Evolutionary conservation across 108 stramenopile genomes (phyloP).

Genomic region (Fragilaria crotonensis): DNA sequence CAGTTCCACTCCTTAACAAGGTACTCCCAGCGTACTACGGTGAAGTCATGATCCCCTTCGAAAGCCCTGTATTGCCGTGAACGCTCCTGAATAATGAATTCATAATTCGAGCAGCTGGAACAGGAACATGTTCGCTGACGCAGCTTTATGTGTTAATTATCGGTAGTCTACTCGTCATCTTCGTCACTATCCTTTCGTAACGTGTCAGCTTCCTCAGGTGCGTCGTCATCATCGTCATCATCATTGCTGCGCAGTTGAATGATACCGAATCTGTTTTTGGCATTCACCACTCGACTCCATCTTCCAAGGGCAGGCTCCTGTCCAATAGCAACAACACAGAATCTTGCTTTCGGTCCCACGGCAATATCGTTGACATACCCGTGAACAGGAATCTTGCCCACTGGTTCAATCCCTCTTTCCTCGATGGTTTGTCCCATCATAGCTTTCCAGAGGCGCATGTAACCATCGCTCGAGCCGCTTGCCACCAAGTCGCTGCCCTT

Average conservation of each 20-base stretch:
- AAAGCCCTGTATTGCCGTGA: neutral
- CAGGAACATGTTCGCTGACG: no score
- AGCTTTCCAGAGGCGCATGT: conserved; percentile 80
- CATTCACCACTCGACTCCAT: conserved; percentile 73
- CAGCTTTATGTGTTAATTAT: no score
- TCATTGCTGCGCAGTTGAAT: conserved; percentile 35
- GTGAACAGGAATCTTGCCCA: conserved; percentile 48
- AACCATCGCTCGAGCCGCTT: conserved; percentile 86
- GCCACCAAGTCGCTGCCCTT: conserved; percentile 68
- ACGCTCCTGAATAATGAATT: no score
- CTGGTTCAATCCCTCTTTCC: conserved; percentile 39
- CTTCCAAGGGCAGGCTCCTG: conserved; percentile 84
- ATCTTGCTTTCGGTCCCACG: conserved; percentile 68
- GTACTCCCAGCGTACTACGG: conserved; percentile 50
- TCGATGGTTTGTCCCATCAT: conserved; percentile 35
- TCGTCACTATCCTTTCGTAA: no score
- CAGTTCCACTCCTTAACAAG: conserved; percentile 47
- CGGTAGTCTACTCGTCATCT: no score
- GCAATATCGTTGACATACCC: conserved; percentile 83
- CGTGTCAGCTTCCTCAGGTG: no score
- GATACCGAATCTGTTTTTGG: conserved; percentile 81
- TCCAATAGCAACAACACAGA: conserved; percentile 75
- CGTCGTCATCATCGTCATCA: conserved; percentile 20
- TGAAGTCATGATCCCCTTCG: conserved; percentile 50
- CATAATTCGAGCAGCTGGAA: no score